A percentile compares a stretch with the other conserved stretches of the same genome.
Evolutionary conservation across 805 yeast genomes (phyloP).

Genomic region (Crinitomyces ghanaensis): DNA sequence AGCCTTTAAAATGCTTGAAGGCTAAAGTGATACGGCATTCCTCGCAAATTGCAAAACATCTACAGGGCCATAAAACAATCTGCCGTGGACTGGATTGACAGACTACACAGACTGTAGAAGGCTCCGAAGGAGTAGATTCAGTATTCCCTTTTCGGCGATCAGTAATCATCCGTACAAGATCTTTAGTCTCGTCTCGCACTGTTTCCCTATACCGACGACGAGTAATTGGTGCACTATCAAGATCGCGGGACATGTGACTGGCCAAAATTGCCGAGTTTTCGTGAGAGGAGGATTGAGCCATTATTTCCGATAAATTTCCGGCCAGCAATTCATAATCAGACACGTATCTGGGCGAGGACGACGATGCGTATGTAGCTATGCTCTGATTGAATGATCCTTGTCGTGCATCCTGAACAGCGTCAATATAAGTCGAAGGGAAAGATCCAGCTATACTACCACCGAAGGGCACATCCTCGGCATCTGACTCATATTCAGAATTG

Average conservation of each 20-base stretch:
- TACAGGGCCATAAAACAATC: constrained; percentile 86
- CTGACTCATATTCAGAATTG: constrained; percentile 14
- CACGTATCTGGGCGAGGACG: no score
- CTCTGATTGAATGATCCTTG: no score
- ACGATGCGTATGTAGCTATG: no score
- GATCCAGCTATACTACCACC: no score
- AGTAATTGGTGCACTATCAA: constrained; percentile 5
- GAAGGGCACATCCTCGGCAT: constrained; percentile 14
- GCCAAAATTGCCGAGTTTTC: constrained; percentile 22
- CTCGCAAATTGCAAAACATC: constrained; percentile 81
- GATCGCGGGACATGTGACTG: constrained; percentile 20
- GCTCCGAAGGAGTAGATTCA: constrained; percentile 12
- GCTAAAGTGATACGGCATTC: constrained; percentile 66
- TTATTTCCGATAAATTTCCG: no score
- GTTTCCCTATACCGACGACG: constrained; percentile 5
- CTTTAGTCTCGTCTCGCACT: constrained; percentile 6
- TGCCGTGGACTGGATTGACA: constrained; percentile 68
- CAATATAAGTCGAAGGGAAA: no score
- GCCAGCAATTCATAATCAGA: no score
- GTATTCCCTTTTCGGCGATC: constrained; percentile 9
- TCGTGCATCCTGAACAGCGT: no score
- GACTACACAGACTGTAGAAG: constrained; percentile 51
- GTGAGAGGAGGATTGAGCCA: no score
- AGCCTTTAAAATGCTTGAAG: constrained; percentile 57
- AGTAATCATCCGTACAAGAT: constrained; percentile 7